Conservation (phyloP, 306 rosid species). For the Casuarina glauca region DNA sequence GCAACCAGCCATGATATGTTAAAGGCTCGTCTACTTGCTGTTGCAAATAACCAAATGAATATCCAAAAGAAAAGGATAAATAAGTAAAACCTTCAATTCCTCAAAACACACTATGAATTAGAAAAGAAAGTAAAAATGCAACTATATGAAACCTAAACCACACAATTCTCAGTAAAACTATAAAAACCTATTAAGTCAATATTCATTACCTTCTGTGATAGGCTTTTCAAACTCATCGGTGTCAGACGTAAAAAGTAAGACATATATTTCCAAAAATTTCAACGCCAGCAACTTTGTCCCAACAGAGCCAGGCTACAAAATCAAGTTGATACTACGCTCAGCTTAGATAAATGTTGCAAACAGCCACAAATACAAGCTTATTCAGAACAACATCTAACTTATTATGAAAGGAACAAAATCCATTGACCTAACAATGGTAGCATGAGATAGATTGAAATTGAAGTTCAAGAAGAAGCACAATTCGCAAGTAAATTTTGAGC, state of each 20-base stretch:
- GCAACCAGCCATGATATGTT: slow-evolving; percentile 83
- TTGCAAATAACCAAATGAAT: slow-evolving; percentile 32
- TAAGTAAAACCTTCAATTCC: slow-evolving; percentile 22
- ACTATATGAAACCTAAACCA: slow-evolving; percentile 12
- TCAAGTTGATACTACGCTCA: slow-evolving; percentile 40
- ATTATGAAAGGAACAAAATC: slow-evolving; percentile 7
- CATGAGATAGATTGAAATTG: not conserved
- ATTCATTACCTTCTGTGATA: slow-evolving; percentile 65
- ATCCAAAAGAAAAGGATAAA: slow-evolving; percentile 25
- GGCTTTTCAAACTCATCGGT: slow-evolving; percentile 53
- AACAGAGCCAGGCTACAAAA: slow-evolving; percentile 78
- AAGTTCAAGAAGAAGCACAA: not conserved
- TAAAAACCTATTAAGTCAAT: slow-evolving; percentile 19
- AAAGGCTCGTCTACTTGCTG: slow-evolving; percentile 55
- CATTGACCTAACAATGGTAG: not conserved
- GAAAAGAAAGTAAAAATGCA: slow-evolving; percentile 4
- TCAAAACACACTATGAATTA: not conserved
- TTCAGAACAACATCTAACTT: slow-evolving; percentile 8
- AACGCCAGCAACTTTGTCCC: slow-evolving; percentile 77
- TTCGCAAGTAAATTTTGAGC: not conserved
- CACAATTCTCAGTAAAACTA: slow-evolving; percentile 10
- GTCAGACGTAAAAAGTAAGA: slow-evolving; percentile 72
- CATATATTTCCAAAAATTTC: slow-evolving; percentile 87
- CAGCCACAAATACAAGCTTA: slow-evolving; percentile 17
- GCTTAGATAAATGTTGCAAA: slow-evolving; percentile 32